phyloP scores from a whole-genome alignment of 2,329 filamentous ascomycete species.

The Sphaceloma murrayae region DNA sequence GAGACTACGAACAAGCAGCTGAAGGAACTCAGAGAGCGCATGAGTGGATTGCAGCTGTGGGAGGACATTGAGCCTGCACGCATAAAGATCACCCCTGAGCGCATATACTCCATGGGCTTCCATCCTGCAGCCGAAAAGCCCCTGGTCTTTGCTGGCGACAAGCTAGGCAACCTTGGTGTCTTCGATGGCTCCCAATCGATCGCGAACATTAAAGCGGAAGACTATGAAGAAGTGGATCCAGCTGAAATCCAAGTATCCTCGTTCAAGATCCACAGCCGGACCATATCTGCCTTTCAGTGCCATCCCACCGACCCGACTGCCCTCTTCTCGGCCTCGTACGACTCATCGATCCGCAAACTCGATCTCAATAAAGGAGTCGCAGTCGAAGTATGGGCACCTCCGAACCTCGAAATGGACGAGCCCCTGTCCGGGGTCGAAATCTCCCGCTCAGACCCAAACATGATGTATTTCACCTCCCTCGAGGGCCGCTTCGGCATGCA shows the following conservation, averaged over 20 bases:
- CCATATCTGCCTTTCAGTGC: conserved; percentile 77
- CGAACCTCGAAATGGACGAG: conserved; percentile 58
- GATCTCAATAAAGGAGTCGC: conserved; percentile 74
- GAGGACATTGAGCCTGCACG: conserved; percentile 70
- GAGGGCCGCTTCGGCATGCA: conserved; percentile 71
- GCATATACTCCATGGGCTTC: conserved; percentile 78
- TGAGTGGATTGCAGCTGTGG: conserved; percentile 70
- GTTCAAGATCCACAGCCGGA: conserved; percentile 81
- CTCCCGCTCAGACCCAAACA: conserved; percentile 56
- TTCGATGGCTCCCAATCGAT: conserved; percentile 74
- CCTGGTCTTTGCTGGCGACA: conserved; percentile 87
- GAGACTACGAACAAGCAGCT: conserved; percentile 69
- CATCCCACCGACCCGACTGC: conserved; percentile 62
- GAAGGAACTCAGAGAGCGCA: conserved; percentile 61
- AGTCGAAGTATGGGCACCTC: conserved; percentile 69
- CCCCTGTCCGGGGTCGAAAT: conserved; percentile 82
- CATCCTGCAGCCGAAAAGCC: conserved; percentile 81
- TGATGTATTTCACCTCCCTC: conserved; percentile 79
- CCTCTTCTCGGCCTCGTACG: conserved; percentile 81
- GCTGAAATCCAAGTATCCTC: conserved; percentile 73
- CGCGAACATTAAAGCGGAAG: conserved; percentile 33
- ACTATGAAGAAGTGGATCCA: conserved; percentile 54
- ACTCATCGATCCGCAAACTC: conserved; percentile 79
- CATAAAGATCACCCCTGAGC: conserved; percentile 82
- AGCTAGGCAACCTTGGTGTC: conserved; percentile 80